Base-by-base conservation (phyloP, 2,329 filamentous ascomycete genomes). In the Neofusicoccum sp. region DNA sequence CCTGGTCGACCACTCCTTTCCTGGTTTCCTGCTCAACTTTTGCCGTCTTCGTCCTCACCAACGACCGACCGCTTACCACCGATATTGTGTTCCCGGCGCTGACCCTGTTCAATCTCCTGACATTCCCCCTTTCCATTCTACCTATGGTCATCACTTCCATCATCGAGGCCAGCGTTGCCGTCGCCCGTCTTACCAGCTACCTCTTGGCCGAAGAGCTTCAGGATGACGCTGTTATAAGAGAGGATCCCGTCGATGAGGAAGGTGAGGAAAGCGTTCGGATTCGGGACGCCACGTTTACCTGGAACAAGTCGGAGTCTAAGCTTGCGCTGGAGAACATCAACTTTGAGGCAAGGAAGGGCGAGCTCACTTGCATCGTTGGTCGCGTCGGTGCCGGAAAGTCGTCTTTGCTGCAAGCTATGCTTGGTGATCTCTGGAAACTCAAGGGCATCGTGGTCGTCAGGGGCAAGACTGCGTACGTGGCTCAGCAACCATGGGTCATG, bases 61-160 rank as follows among this genome's bases (percentile, higher is more conserved):
- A 87, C 63, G 83, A 95, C 67, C 81, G 82, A 61, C 91, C 96
- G 3, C 78, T 99, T 69, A 95, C 91, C 1, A 97, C 92, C 0
- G 92, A 96, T 0, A 95, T 99, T 66, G 91, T 99, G 20, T 99
- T 99, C 77, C 95, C 95, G 6, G 93, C 93, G 6, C 74, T 90
- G 72, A 93, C 95, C 0, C 82, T 99, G 26, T 99, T 99, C 84
- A 99, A 99, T 72, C 82, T 99, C 30, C 84, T 99, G 48, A 96
- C 93, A 0, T 99, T 99, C 77, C 96, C 95, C 1, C 84, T 99
- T 58, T 89, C 95, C 2, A 88, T 99, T 38, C 80, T 99, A 31
- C 95, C 95, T 6, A 98, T 99, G 93, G 93, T 99, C 38, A 98
- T 99, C 67, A 96, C 93, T 0, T 89, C 93, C 6, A 91, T 99